These are phyloP conservation scores for Alnus glutinosa DNA, from an alignment of 306 rosid species.

Conservation along the genomic window DNA sequence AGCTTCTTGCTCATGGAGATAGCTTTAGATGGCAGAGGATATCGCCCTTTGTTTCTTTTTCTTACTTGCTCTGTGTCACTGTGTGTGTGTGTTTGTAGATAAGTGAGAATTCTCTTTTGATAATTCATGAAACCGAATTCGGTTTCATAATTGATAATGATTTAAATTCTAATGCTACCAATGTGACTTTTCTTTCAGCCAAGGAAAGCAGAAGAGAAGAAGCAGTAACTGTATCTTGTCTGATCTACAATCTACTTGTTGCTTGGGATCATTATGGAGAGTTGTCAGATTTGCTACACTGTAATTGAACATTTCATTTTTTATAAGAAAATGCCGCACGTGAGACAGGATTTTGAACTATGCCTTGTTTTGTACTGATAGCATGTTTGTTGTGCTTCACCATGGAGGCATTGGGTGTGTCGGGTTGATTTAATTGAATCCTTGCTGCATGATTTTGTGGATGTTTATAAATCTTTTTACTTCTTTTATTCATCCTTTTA, in stretches of 20 bases:
- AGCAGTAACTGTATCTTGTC: constrained; percentile 43
- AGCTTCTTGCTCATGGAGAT: background rate
- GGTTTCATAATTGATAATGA: constrained; percentile 1
- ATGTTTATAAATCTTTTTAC: constrained; percentile 15
- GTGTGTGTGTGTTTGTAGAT: background rate
- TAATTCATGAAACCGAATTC: background rate
- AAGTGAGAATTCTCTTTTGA: constrained; percentile 3
- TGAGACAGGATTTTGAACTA: constrained; percentile 5
- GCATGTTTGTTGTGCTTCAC: constrained; percentile 21
- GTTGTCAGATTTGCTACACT: background rate
- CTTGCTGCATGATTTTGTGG: constrained; percentile 12
- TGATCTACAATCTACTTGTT: background rate
- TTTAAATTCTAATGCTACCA: constrained; percentile 9
- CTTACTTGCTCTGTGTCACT: background rate
- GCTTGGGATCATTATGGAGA: constrained; percentile 17
- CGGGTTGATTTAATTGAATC: constrained; percentile 26
- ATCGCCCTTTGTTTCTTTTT: background rate
- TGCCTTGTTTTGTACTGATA: constrained; percentile 2
- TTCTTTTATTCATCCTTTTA: background rate
- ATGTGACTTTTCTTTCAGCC: constrained; percentile 58
- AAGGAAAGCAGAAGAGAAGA: constrained; percentile 89
- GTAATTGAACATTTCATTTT: constrained; percentile 20
- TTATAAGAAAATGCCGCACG: constrained; percentile 1
- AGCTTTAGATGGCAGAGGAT: background rate
- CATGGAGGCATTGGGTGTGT: constrained; percentile 14